Evolutionary conservation across 306 rosid species (phyloP).

Genomic region (Cicer chorassanicum): DNA sequence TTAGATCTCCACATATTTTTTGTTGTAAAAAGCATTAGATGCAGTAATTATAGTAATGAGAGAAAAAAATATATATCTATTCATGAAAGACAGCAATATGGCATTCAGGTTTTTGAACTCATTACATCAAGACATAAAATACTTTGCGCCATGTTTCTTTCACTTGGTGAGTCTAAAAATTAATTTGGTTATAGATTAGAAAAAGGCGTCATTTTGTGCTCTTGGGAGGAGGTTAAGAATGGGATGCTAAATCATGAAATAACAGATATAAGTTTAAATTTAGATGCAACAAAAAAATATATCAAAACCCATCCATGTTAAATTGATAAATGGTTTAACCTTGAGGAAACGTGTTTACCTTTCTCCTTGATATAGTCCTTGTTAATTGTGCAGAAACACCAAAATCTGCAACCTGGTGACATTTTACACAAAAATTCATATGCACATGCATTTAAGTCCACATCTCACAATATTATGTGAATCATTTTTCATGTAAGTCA

Average conservation of each 20-base stretch:
- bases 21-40: conserved; percentile 6
- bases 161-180: conserved; percentile 27
- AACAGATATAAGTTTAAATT: conserved; percentile 10
- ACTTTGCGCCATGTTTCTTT: conserved; percentile 26
- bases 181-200: conserved; percentile 22
- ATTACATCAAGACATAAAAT: conserved; percentile 14
- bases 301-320: conserved; percentile 35
- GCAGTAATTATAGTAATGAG: conserved; percentile 14
- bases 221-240: conserved; percentile 19
- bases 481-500: conserved; percentile 38
- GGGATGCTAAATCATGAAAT: not conserved
- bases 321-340: conserved; percentile 35
- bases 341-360: conserved; percentile 61
- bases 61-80: conserved; percentile 18
- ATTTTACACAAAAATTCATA: conserved; percentile 43
- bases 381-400: conserved; percentile 99
- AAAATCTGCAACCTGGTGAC: conserved; percentile 92
- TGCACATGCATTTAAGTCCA: conserved; percentile 45
- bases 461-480: conserved; percentile 39
- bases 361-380: conserved; percentile 97
- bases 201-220: conserved; percentile 9
- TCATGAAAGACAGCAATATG: not conserved
- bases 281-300: conserved; percentile 20
- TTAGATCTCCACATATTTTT: not conserved
- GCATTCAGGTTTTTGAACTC: conserved; percentile 26